These are phyloP conservation scores for Penicillium sp. DNA, from an alignment of 2,329 filamentous ascomycete genomes.

Conservation along the genomic window DNA sequence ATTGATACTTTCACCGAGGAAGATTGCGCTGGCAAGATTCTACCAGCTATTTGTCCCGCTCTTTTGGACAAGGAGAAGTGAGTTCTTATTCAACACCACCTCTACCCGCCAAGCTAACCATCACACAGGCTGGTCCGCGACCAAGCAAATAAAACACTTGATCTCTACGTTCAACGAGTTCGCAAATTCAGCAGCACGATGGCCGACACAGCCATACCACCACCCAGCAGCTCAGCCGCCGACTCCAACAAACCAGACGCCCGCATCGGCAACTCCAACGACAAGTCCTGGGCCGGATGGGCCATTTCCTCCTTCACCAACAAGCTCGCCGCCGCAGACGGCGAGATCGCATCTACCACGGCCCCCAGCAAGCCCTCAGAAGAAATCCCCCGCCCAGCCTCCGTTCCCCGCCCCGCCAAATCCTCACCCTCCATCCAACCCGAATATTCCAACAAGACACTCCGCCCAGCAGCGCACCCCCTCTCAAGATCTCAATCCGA, in stretches of 20 bases:
- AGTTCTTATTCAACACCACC: slow-evolving; percentile 2
- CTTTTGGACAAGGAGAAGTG: slow-evolving; percentile 92
- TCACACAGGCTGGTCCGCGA: slow-evolving; percentile 69
- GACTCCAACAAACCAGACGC: slow-evolving; percentile 54
- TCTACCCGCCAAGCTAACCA: slow-evolving; percentile 4
- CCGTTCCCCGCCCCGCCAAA: slow-evolving; percentile 48
- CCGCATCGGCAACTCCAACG: slow-evolving; percentile 76
- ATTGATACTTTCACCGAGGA: slow-evolving; percentile 85
- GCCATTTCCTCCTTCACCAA: slow-evolving; percentile 98
- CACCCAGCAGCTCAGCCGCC: slow-evolving; percentile 57
- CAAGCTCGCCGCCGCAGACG: slow-evolving; percentile 79
- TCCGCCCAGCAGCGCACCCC: slow-evolving; percentile 30
- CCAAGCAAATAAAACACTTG: slow-evolving; percentile 85
- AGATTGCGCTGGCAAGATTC: slow-evolving; percentile 79
- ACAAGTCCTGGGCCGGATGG: slow-evolving; percentile 87
- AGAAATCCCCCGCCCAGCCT: slow-evolving; percentile 48
- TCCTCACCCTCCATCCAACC: slow-evolving; percentile 31
- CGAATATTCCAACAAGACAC: slow-evolving; percentile 23
- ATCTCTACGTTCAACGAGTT: slow-evolving; percentile 79
- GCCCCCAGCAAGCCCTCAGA: slow-evolving; percentile 49
- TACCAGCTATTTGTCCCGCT: slow-evolving; percentile 80
- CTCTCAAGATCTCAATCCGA: slow-evolving; percentile 45
- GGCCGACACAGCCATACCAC: slow-evolving; percentile 76
- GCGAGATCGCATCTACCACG: slow-evolving; percentile 73
- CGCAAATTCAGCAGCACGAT: slow-evolving; percentile 75